Base-by-base conservation (phyloP, 371 early-diverging fungal species). In the Gilbertella persicaria region DNA sequence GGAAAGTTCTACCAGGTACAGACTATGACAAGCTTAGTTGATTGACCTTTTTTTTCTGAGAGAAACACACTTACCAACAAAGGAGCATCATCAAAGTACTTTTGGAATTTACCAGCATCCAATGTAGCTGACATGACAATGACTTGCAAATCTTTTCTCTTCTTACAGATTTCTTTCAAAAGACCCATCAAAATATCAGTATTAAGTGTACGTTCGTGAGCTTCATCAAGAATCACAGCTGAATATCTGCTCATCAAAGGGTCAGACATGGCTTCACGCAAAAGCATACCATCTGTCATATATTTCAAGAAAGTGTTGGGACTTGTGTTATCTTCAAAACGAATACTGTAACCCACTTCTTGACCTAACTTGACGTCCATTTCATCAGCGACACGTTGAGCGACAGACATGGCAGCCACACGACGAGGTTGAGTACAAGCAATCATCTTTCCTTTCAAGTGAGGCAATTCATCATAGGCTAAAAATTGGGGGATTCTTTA, bases 401-500 rank as follows among this genome's bases (percentile, higher is more conserved):
- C 93, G 9, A 98, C 83, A 28, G 92, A 85, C 43, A 84, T 88
- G 38, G 95, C 92, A 2, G 97, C 95, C 48, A 97, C 91, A 47
- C 96, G 82, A 28, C 97, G 82, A 16, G 97, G 97, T 64, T 97
- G 97, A 5, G 99, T 97, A 71, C 95, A 89, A 7, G 92, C 86
- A 49, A 98, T 89, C 50, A 84, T 81, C 33, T 75, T 92, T 45
- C 92, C 91, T 48, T 91, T 89, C n/a, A 79, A 61, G 47, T 93
- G 93, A 25, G 97, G 97, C 46, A 95, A 80, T 55, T 91, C 87
- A 71, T 96, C 97, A 61, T 88, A 90, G 1, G 89, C 81, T 67
- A 97, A 71, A 62, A 93, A 98, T 69, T 98, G 99, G 17, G 99
- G 97, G 42, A 98, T 94, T 68, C 90, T 89, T 59, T 21, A 17